These are phyloP conservation scores for Colletotrichum agaves DNA, from an alignment of 2,329 filamentous ascomycete species.

Conservation along the genomic window DNA sequence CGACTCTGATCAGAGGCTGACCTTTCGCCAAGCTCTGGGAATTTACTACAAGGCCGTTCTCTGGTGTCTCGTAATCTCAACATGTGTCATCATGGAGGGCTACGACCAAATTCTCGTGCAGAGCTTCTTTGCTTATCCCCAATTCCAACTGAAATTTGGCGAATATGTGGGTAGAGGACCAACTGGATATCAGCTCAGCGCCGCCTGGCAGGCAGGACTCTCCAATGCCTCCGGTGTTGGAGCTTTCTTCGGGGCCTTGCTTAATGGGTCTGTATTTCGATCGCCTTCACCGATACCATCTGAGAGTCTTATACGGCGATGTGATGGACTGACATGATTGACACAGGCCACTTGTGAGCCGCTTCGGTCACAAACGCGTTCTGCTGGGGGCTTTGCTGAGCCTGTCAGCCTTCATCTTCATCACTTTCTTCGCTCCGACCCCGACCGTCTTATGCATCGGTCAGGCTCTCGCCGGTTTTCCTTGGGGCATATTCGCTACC, in stretches of 20 bases:
- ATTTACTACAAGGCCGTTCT: conserved; percentile 5
- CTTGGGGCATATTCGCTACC: conserved; percentile 56
- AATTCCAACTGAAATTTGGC: conserved; percentile 44
- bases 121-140: conserved; percentile 44
- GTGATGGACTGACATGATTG: neutral
- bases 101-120: conserved; percentile 40
- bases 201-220: conserved; percentile 57
- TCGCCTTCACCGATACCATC: too few relatives aligned
- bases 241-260: conserved; percentile 55
- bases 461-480: conserved; percentile 49
- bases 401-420: neutral
- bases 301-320: neutral
- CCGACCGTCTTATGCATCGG: conserved; percentile 47
- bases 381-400: neutral
- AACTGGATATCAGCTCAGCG: conserved; percentile 47
- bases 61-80: conserved; percentile 3
- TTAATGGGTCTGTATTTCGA: conserved; percentile 48
- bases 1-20: neutral
- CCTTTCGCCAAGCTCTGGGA: neutral
- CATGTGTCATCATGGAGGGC: conserved; percentile 23
- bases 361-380: neutral
- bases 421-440: conserved; percentile 38
- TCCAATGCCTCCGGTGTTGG: conserved; percentile 53
- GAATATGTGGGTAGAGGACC: conserved; percentile 37
- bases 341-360: neutral